Evolutionary conservation across 441 rosid species (phyloP).

Genomic region (Gossypium davidsonii): DNA sequence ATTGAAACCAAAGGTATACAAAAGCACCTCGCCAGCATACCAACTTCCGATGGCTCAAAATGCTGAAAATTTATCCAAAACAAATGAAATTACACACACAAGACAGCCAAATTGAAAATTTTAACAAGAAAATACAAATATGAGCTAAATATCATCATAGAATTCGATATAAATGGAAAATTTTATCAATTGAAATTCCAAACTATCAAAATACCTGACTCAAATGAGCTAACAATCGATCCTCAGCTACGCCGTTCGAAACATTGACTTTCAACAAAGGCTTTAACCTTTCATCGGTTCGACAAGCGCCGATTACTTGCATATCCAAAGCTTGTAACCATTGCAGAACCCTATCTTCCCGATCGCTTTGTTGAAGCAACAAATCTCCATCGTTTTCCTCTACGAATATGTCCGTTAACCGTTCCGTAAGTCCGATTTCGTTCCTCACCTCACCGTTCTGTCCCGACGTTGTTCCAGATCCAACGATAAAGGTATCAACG

Average conservation of each 20-base stretch:
- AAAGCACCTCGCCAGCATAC: conserved; percentile 82
- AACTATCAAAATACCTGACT: conserved; percentile 50
- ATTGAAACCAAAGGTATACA: conserved; percentile 83
- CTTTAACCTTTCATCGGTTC: conserved; percentile 86
- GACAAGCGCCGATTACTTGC: conserved; percentile 90
- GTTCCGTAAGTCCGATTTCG: conserved; percentile 46
- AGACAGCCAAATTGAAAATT: not conserved
- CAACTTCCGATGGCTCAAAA: conserved; percentile 85
- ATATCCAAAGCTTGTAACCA: conserved; percentile 88
- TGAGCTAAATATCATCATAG: not conserved
- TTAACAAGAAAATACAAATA: not conserved
- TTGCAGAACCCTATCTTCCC: conserved; percentile 67
- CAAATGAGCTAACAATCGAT: conserved; percentile 65
- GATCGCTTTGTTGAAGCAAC: conserved; percentile 52
- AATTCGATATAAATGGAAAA: not conserved
- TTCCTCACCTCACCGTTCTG: conserved; percentile 16
- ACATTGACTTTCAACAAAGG: conserved; percentile 72
- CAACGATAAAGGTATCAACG: conserved; percentile 26
- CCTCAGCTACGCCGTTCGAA: conserved; percentile 64
- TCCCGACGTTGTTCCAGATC: conserved; percentile 33
- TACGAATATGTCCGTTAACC: conserved; percentile 43
- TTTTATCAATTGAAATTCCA: not conserved
- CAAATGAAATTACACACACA: not conserved
- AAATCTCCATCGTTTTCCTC: conserved; percentile 59
- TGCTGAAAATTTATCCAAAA: conserved; percentile 37